phyloP scores from a whole-genome alignment of 1,139 yeast species.

The Yamadazyma pseudoaaseri region DNA sequence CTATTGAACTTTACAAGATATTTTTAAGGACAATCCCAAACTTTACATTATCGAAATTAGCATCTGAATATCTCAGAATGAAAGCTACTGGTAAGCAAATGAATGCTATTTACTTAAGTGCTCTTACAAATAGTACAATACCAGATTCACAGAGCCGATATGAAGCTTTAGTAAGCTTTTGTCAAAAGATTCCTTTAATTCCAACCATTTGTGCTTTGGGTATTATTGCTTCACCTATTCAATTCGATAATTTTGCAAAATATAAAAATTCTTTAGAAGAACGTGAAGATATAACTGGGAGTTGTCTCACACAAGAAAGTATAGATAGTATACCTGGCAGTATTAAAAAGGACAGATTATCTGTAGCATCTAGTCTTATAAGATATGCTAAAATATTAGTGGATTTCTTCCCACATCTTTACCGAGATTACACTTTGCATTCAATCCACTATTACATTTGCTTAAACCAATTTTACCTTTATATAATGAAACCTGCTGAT shows the following conservation, averaged over 20 bases:
- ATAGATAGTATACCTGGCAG: constrained; percentile 7
- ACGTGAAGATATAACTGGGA: constrained; percentile 16
- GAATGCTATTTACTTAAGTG: constrained; percentile 10
- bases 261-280: constrained; percentile 31
- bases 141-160: constrained; percentile 21
- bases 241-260: constrained; percentile 31
- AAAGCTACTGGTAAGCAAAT: constrained; percentile 5
- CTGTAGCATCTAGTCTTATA: constrained; percentile 24
- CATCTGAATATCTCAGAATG: constrained; percentile 19
- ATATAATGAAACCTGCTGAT: constrained; percentile 34
- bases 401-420: constrained; percentile 24
- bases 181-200: constrained; percentile 28
- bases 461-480: constrained; percentile 35
- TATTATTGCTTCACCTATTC: constrained; percentile 30
- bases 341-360: constrained; percentile 21
- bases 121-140: constrained; percentile 11
- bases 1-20: constrained; percentile 27
- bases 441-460: constrained; percentile 21
- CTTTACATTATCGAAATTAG: constrained; percentile 22
- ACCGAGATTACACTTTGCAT: constrained; percentile 19
- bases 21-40: constrained; percentile 19
- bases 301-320: constrained; percentile 14
- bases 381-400: constrained; percentile 24
- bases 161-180: constrained; percentile 21
- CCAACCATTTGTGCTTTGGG: constrained; percentile 36